Base-by-base conservation (phyloP, 805 yeast species). In the Ogataea trehaloabstinens region DNA sequence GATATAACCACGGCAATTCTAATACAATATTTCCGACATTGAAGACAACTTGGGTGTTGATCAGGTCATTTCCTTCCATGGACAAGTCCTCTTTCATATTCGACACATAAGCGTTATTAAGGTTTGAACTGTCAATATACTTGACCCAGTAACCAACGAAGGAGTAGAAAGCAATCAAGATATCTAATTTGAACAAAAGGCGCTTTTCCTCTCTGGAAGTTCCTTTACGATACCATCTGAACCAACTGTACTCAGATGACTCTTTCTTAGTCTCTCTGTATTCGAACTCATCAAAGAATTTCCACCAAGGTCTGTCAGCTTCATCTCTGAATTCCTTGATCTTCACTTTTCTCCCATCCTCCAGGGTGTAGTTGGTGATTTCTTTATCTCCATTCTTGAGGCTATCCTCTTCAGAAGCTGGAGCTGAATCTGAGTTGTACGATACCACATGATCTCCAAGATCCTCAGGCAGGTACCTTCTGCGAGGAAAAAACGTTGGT, bases 101-200 rank as follows among this genome's bases (percentile, higher is more conserved):
- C 11, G 82, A 74, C 31, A 79, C 82, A 53, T 80, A 82, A 1
- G 87, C 89, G 52, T 80, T 80, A 44, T 68, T 74, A 38, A 78
- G 62, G 54, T 82, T 82, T 32, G 75, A 66, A 40, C 70, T 71
- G 52, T 83, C 88, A 34, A 83, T 62, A 38, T 78, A 76, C 55
- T 82, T 82, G 38, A 82, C 76, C 84, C 85, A 83, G 57, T 81
- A 81, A 1, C 78, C 78, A 41, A 78, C 58, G 56, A 79, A 73
- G 0, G 82, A 68, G 46, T 77, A 76, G 31, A 70, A 64, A n/a
- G 79, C 68, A 35, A 83, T 60, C 24, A 78, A 53, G 10, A 77
- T 44, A 50, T 82, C 88, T 22, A 81, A 55, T 53, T 82, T 82
- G 45, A 66, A 56, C 12, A 78, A 53, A 25, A 78, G 56, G 19